Conservation (phyloP, 305 asterid genomes). For the Fraxinus velutina region DNA sequence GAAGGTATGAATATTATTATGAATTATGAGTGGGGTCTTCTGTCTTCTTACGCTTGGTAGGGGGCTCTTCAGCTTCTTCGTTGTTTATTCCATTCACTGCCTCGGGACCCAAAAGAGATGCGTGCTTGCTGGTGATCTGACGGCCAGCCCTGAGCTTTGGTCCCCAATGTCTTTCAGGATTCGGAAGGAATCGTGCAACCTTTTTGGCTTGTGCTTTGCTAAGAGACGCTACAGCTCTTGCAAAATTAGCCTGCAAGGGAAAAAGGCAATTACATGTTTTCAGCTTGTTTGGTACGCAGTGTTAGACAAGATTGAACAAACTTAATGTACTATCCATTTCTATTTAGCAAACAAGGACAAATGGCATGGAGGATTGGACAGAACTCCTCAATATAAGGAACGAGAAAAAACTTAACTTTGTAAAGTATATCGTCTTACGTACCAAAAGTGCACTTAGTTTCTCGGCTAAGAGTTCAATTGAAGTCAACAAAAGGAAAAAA, state of each 20-base stretch:
- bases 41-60: conserved; percentile 79
- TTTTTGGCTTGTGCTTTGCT: conserved; percentile 96
- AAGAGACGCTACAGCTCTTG: conserved; percentile 84
- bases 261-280: not conserved
- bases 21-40: conserved; percentile 48
- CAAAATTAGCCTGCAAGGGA: conserved; percentile 73
- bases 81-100: conserved; percentile 47
- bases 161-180: conserved; percentile 96
- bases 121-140: conserved; percentile 70
- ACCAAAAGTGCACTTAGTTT: not conserved
- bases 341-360: not conserved
- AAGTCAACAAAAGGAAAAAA: not conserved
- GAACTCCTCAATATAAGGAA: not conserved
- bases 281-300: not conserved
- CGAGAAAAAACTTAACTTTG: not conserved
- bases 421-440: not conserved
- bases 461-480: not conserved
- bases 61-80: conserved; percentile 51
- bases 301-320: not conserved
- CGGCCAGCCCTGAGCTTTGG: conserved; percentile 98
- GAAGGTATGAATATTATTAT: conserved; percentile 15
- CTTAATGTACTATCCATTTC: not conserved
- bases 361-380: not conserved
- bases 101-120: conserved; percentile 77
- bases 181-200: conserved; percentile 86